A percentile compares a stretch with the other conserved stretches of the same genome.
Conservation (phyloP, 108 stramenopile genomes). For the Cyclotella cryptica region DNA sequence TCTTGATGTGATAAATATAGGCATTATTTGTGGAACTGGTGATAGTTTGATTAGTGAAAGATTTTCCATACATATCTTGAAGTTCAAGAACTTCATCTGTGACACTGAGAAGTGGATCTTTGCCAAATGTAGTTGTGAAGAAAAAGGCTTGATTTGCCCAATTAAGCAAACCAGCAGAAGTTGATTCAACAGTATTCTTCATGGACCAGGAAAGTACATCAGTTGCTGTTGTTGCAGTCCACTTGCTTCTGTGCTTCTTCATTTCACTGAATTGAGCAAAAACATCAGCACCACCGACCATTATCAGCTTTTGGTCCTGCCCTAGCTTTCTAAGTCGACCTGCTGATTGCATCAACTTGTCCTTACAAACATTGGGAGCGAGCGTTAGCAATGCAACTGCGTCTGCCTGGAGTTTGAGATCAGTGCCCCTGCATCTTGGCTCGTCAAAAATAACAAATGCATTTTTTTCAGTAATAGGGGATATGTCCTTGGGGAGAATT, state of each 20-base stretch:
- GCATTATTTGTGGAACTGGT: constrained; percentile 5
- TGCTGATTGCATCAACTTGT: constrained; percentile 72
- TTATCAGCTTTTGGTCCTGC: constrained; percentile 47
- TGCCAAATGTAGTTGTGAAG: constrained; percentile 33
- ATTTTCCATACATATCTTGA: constrained; percentile 39
- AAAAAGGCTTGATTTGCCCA: constrained; percentile 56
- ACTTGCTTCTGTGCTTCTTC: background rate
- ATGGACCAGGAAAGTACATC: constrained; percentile 55
- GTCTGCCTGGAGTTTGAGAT: constrained; percentile 58
- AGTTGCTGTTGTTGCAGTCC: constrained; percentile 14
- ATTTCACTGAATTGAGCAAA: constrained; percentile 41
- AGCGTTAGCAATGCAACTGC: constrained; percentile 62
- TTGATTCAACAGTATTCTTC: constrained; percentile 59
- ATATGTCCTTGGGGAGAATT: constrained; percentile 36
- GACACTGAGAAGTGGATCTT: constrained; percentile 21
- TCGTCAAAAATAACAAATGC: constrained; percentile 68
- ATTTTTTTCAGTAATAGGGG: constrained; percentile 49
- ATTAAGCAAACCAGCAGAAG: constrained; percentile 33
- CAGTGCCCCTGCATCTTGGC: constrained; percentile 64
- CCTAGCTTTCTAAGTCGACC: constrained; percentile 61
- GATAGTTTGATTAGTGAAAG: constrained; percentile 16
- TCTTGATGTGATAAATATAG: constrained; percentile 20
- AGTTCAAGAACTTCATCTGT: constrained; percentile 31
- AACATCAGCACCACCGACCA: constrained; percentile 55
- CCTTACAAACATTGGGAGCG: constrained; percentile 60